Base-by-base conservation (phyloP, 1,139 yeast genomes). In the Diutina neorugosa region DNA sequence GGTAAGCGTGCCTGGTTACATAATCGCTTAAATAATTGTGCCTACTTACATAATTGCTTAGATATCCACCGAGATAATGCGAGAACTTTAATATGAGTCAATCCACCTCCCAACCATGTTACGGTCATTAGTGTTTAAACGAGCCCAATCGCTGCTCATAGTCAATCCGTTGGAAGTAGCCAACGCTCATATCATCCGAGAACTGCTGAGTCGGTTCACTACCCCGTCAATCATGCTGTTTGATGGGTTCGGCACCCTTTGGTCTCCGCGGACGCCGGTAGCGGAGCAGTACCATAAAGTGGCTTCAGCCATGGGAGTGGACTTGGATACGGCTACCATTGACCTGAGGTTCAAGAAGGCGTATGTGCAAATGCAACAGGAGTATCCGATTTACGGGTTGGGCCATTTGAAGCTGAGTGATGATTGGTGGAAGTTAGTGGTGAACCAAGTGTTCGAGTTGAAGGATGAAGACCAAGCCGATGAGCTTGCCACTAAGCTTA, bases 191-290 rank as follows among this genome's bases (percentile, higher is more conserved):
- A 46, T 46, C 50, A 46, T 46, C 23, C 21, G 50, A 2, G 50
- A 46, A 20, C 40, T 27, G 50, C 40, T 27, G 40, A 27, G 37
- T 20, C 50, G 27, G 42, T 48, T 34, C 6, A 3, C 42, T 3
- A 19, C 3, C 6, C 86, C 87, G 2, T 69, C 69, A 44, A 63
- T 82, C 14, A 65, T 84, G 0, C 80, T 89, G 0, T 75, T 84
- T 56, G 91, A 84, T 65, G 84, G 83, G 0, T 84, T 82, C 65
- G 83, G 81, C 49, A 84, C 90, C 0, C 63, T 84, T 9, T 83
- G 82, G 61, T 68, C 77, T 0, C 86, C 89, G 1, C 69, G 68
- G n/a, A 66, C 65, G 21, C 79, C 86, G 0, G 76, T 84, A 0
- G 65, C 77, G 46, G 65, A 69, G 41, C 84, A 78, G 57, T 84